Percentiles rank a stretch among this genome's conserved stretches.
phyloP scores from a whole-genome alignment of 768 basidiomycete genomes.

The Tulasnella sp. region DNA sequence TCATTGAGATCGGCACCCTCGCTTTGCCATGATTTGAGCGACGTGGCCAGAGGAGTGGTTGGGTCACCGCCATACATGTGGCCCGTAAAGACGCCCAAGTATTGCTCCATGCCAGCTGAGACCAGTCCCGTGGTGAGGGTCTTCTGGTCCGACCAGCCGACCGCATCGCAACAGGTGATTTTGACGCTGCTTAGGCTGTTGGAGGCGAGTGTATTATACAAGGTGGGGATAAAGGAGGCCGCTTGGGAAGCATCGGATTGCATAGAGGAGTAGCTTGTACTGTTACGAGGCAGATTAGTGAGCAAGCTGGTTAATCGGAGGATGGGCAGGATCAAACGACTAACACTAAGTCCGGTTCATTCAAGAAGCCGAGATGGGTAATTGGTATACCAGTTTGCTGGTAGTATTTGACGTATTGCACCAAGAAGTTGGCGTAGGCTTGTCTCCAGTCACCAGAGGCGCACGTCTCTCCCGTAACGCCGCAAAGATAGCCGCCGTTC shows the following conservation, averaged over 20 bases:
- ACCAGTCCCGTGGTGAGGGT: conserved; percentile 28
- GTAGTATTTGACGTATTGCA: conserved; percentile 36
- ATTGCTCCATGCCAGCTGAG: conserved; percentile 28
- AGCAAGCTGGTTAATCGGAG: background rate
- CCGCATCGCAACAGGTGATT: conserved; percentile 35
- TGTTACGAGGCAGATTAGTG: background rate
- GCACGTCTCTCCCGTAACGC: conserved; percentile 34
- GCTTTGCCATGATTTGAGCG: conserved; percentile 31
- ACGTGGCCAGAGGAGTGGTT: conserved; percentile 27
- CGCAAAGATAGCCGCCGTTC: conserved; percentile 32
- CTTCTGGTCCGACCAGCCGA: conserved; percentile 28
- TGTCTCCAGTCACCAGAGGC: conserved; percentile 36
- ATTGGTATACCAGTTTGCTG: conserved; percentile 29
- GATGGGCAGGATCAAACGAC: background rate
- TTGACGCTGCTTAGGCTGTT: background rate
- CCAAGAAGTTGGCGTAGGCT: conserved; percentile 35
- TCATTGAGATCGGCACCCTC: conserved; percentile 32
- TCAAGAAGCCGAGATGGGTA: conserved; percentile 31
- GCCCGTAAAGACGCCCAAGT: conserved; percentile 31
- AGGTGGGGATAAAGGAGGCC: conserved; percentile 24
- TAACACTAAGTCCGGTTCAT: conserved; percentile 34
- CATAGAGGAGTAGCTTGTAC: conserved; percentile 18
- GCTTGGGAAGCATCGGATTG: background rate
- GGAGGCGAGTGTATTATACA: conserved; percentile 17
- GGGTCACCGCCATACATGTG: conserved; percentile 30